These are phyloP conservation scores for Solanum microdontum DNA, from an alignment of 257 asterid species.

Conservation along the genomic window DNA sequence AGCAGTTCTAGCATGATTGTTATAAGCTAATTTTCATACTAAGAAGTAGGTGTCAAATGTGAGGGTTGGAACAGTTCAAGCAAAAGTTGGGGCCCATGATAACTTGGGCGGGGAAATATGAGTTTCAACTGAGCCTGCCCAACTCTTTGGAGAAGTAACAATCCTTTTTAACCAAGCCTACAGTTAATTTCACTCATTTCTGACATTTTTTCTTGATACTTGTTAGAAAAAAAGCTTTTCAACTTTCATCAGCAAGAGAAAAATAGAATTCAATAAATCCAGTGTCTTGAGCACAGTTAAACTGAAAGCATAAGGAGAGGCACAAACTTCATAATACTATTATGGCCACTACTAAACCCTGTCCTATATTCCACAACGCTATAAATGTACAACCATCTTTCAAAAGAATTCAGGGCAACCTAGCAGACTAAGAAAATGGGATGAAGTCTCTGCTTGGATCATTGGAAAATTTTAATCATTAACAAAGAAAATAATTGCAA, in stretches of 20 bases:
- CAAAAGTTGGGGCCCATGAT: background rate
- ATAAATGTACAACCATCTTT: background rate
- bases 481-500: background rate
- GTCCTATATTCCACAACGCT: background rate
- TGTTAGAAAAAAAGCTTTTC: background rate
- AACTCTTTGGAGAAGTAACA: background rate
- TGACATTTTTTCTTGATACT: background rate
- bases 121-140: background rate
- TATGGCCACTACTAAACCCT: background rate
- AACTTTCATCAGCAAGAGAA: background rate
- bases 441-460: background rate
- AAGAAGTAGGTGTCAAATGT: background rate
- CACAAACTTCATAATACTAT: background rate
- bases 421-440: background rate
- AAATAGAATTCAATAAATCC: background rate
- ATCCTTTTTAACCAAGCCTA: background rate
- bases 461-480: background rate
- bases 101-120: background rate
- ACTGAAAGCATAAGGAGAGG: background rate
- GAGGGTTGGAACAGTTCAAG: background rate
- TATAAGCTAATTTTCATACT: background rate
- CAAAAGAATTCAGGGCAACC: background rate
- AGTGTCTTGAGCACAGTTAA: background rate
- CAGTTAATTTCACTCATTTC: background rate
- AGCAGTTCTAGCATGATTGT: background rate